Evolutionary conservation across 192 early-diverging fungal species (phyloP).

Genomic region (Chytriomyces hyalinus): DNA sequence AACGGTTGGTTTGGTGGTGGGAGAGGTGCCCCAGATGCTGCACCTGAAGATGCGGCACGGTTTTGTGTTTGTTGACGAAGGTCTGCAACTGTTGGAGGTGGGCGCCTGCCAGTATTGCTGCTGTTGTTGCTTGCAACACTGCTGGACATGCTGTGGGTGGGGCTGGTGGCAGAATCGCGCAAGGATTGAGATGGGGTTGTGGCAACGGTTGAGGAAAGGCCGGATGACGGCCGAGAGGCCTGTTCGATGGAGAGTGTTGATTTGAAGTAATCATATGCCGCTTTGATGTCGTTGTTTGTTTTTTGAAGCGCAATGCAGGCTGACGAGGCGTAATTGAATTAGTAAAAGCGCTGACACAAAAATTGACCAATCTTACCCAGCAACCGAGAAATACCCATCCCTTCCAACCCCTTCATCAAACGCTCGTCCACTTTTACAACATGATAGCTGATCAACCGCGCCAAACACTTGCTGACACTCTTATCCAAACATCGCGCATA

Average conservation of each 20-base stretch:
- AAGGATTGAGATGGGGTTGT: constrained; percentile 13
- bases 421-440: constrained; percentile 44
- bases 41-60: too few relatives aligned
- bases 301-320: constrained; percentile 53
- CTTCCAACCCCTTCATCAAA: constrained; percentile 44
- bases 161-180: neutral
- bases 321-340: neutral
- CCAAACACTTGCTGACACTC: constrained; percentile 45
- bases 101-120: neutral
- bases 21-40: neutral
- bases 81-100: constrained; percentile 19
- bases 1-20: neutral
- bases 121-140: constrained; percentile 1
- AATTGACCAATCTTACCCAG: constrained; percentile 40
- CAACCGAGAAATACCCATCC: constrained; percentile 43
- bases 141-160: neutral
- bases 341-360: too few relatives aligned
- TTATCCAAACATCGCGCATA: constrained; percentile 47
- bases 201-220: neutral
- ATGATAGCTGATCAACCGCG: constrained; percentile 50
- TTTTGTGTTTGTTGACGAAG: constrained; percentile 21
- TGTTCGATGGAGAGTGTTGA: neutral
- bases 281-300: constrained; percentile 51
- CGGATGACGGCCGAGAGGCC: constrained; percentile 8
- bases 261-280: constrained; percentile 41